A percentile compares a stretch with the other conserved stretches of the same genome.
These are phyloP conservation scores for Pueraria montana DNA, from an alignment of 306 rosid genomes.

Conservation along the genomic window DNA sequence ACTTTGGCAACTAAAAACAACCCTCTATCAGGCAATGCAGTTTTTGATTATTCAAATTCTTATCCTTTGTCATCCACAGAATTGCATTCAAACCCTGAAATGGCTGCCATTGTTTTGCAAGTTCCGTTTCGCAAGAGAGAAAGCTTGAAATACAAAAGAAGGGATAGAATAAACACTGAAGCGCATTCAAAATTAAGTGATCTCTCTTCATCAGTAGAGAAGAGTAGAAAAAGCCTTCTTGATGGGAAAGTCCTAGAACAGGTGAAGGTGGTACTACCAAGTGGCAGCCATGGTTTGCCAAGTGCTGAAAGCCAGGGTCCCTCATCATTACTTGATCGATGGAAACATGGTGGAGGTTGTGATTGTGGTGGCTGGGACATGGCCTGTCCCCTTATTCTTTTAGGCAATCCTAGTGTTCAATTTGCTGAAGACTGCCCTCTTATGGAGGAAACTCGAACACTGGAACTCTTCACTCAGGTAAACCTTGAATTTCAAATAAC, in stretches of 20 bases:
- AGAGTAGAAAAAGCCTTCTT: slow-evolving; percentile 41
- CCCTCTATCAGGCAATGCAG: slow-evolving; percentile 47
- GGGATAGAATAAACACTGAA: slow-evolving; percentile 50
- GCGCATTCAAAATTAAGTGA: slow-evolving; percentile 43
- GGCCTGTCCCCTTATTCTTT: slow-evolving; percentile 84
- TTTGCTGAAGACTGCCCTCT: slow-evolving; percentile 53
- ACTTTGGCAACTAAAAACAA: slow-evolving; percentile 45
- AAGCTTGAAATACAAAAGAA: slow-evolving; percentile 64
- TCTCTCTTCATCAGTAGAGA: slow-evolving; percentile 54
- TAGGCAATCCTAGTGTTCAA: slow-evolving; percentile 68
- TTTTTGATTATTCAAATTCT: slow-evolving; percentile 51
- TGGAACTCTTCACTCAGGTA: slow-evolving; percentile 86
- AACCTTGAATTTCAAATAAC: slow-evolving; percentile 6
- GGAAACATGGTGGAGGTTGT: slow-evolving; percentile 95
- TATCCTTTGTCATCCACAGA: slow-evolving; percentile 56
- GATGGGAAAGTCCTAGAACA: slow-evolving; percentile 57
- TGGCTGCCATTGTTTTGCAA: slow-evolving; percentile 79
- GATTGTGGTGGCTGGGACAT: slow-evolving; percentile 99
- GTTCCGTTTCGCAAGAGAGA: slow-evolving; percentile 73
- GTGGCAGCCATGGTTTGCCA: slow-evolving; percentile 82
- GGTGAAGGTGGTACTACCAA: slow-evolving; percentile 77
- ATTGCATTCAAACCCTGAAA: slow-evolving; percentile 73
- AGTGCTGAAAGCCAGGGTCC: slow-evolving; percentile 68
- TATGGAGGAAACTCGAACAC: slow-evolving; percentile 56
- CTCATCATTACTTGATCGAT: slow-evolving; percentile 80